Evolutionary conservation across 495 filamentous ascomycete genomes (phyloP).

Genomic region (Neurospora sp.): DNA sequence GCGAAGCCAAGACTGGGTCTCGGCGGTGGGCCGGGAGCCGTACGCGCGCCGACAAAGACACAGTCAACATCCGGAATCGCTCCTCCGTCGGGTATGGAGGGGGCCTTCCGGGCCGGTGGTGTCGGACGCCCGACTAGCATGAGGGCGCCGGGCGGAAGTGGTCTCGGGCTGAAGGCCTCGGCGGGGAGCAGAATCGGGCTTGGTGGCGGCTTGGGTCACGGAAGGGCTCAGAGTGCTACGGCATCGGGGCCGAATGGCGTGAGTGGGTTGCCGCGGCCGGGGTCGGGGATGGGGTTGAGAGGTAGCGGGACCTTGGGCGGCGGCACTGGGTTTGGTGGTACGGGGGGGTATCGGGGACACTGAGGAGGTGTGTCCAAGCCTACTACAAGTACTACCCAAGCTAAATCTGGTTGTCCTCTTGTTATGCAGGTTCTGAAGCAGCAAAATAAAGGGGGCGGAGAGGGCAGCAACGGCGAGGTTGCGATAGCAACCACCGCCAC

Average conservation of each 20-base stretch:
- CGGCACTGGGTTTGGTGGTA: conserved; percentile 43
- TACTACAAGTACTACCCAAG: neutral
- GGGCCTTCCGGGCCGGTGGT: conserved; percentile 7
- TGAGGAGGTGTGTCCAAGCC: neutral
- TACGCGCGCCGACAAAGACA: neutral
- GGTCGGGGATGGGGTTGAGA: conserved; percentile 31
- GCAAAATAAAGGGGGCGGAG: neutral
- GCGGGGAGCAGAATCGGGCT: conserved; percentile 34
- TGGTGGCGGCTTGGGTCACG: conserved; percentile 15
- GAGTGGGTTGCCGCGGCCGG: conserved; percentile 32
- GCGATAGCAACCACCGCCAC: too few relatives aligned
- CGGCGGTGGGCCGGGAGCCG: neutral
- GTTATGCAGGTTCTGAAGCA: neutral
- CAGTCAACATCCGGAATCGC: neutral
- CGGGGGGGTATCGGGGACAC: conserved; percentile 6
- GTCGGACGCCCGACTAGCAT: conserved; percentile 30
- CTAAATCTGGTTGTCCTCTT: neutral
- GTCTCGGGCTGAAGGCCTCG: neutral
- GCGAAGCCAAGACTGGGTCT: neutral
- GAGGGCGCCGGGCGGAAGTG: conserved; percentile 26
- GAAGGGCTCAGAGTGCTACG: conserved; percentile 31
- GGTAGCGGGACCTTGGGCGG: conserved; percentile 56
- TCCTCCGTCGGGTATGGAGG: neutral
- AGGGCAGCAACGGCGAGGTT: neutral
- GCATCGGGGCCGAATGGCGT: conserved; percentile 3